Base-by-base conservation (phyloP, 1,284 basidiomycete genomes). In the Ustilago sp. region DNA sequence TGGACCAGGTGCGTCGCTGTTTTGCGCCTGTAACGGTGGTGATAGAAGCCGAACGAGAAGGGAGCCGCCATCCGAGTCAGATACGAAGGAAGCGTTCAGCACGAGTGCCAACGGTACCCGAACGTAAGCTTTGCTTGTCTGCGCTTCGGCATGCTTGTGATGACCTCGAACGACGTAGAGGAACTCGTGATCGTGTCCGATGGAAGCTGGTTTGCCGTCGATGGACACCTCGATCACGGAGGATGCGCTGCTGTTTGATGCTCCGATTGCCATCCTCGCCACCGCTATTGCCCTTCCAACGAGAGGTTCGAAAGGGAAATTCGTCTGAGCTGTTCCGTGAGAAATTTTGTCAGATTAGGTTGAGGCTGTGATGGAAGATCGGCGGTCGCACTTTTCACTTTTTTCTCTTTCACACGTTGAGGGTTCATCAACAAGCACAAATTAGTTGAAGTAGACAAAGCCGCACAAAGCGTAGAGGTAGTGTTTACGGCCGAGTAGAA, bases 31-130 rank as follows among this genome's bases (percentile, higher is more conserved):
- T 1, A 76, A 58, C 19, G 74, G 74, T 17, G 82, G 82, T 1
- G 82, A 75, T 5, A 83, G 58, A 13, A 81, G 59, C 6, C 81
- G 74, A 8, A 83, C 66, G n/a, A 80, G 73, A 17, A 82, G 76
- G 32, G 80, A 81, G 39, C 79, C 82, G 17, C 82, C 82, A 58
- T 83, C 82, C 19, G 75, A 78, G 65, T 83, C 82, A 15, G 78
- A 61, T 9, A 83, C 80, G 50, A 82, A 81, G 12, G 81, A 80
- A 2, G 77, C 68, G 51, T 80, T 68, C 48, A 83, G 76, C 6
- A 83, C 74, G 12, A 82, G 67, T 8, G 67, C 48, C 19, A 76
- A 55, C 8, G 82, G 81, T 2, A 82, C 73, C 32, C 75, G 69
- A 28, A 81, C 58, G 31, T 77, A 68, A 0, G 80, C 75, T 39